Evolutionary conservation across 106 monocot species (phyloP).

Genomic region (Phalaenopsis aphrodite): DNA sequence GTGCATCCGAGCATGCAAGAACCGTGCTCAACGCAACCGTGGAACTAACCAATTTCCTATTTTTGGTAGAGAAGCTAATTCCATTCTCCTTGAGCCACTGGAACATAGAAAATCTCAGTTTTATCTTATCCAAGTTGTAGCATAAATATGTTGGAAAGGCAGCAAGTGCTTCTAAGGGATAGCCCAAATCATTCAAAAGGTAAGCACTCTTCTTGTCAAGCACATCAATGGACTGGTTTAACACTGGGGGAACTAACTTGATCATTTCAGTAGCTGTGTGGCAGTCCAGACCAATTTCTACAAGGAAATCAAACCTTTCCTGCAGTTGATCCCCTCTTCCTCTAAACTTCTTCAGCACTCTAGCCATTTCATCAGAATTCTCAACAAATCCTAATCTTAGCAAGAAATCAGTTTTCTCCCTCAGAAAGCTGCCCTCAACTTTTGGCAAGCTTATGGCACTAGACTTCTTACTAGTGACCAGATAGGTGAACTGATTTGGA

Average conservation of each 20-base stretch:
- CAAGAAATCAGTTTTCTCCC: conserved; percentile 63
- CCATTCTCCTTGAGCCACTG: conserved; percentile 56
- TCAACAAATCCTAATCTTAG: conserved; percentile 60
- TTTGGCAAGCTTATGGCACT: conserved; percentile 14
- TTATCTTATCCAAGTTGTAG: conserved; percentile 59
- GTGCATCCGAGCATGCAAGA: conserved; percentile 48
- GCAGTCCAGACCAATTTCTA: conserved; percentile 51
- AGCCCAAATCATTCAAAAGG: conserved; percentile 51
- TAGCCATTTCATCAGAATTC: conserved; percentile 65
- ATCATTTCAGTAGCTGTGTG: conserved; percentile 49
- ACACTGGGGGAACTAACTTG: conserved; percentile 42
- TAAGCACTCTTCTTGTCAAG: conserved; percentile 52
- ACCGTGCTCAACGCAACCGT: conserved; percentile 48
- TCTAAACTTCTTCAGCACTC: conserved; percentile 49
- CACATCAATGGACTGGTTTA: conserved; percentile 52
- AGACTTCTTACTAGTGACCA: conserved; percentile 31
- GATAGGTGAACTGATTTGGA: conserved; percentile 35
- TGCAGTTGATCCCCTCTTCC: conserved; percentile 75
- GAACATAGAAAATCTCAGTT: conserved; percentile 54
- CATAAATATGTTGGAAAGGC: conserved; percentile 58
- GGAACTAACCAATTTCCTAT: conserved; percentile 21
- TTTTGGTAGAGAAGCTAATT: conserved; percentile 22
- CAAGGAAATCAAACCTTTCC: conserved; percentile 49
- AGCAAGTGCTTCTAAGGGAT: conserved; percentile 38
- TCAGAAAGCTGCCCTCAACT: conserved; percentile 33